Conservation (phyloP, 495 filamentous ascomycete genomes). For the Corynascus novoguineensis region DNA sequence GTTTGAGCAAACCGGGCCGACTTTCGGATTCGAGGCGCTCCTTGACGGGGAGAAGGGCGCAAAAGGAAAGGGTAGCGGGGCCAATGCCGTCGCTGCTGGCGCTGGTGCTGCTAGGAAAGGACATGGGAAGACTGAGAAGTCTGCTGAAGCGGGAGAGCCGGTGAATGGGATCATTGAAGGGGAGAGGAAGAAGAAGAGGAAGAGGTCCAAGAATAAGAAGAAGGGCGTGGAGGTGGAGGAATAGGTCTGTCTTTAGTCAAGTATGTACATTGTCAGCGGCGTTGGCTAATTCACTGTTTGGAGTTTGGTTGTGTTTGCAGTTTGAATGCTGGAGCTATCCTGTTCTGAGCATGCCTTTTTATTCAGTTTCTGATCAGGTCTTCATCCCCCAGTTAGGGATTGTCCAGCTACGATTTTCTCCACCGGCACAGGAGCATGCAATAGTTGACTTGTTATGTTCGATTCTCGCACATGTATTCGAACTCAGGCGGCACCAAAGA, state of each 20-base stretch:
- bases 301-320: not conserved
- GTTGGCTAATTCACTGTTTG: not conserved
- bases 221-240: conserved; percentile 20
- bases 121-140: conserved; percentile 11
- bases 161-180: conserved; percentile 27
- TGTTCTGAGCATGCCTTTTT: no score
- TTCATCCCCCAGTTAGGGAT: no score
- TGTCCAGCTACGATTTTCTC: no score
- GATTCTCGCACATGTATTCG: conserved; percentile 1
- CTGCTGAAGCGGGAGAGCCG: conserved; percentile 3
- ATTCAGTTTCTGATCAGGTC: no score
- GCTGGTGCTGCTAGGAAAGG: not conserved
- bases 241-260: not conserved
- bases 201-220: conserved; percentile 40
- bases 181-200: conserved; percentile 48
- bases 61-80: conserved; percentile 14
- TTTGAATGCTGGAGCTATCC: no score
- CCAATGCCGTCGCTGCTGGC: conserved; percentile 11
- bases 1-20: conserved; percentile 44
- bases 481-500: conserved; percentile 1
- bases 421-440: no score
- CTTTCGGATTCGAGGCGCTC: conserved; percentile 39
- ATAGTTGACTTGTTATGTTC: not conserved
- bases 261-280: conserved; percentile 13
- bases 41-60: conserved; percentile 15